Base-by-base conservation (phyloP, 805 yeast species). In the Starmerella floricola region DNA sequence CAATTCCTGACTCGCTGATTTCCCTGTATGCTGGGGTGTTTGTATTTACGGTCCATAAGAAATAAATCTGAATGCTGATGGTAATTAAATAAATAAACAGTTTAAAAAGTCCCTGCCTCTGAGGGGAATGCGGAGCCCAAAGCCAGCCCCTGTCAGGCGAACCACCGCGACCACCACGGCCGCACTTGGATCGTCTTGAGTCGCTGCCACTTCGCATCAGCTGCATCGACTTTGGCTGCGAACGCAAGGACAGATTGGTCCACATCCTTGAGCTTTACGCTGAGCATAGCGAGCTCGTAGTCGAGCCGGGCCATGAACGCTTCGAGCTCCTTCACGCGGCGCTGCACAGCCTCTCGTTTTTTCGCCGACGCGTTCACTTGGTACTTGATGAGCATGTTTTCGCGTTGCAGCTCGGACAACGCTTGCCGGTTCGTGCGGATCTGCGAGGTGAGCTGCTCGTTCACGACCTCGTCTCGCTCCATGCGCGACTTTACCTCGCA, bases 211-310 rank as follows among this genome's bases (percentile, higher is more conserved):
- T 36, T 34, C 17, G 34, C 11, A 28, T 67, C 71, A 35, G 68
- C 45, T 4, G 47, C 40, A 17, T 51, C 60, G 29, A 68, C 65
- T 48, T 65, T 63, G 15, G 52, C 34, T 8, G 57, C 62, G 58
- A 74, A 73, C 29, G 66, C 56, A 35, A 66, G 62, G 42, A 74
- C 67, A 34, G 76, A 68, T 21, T 76, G 77, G 51, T 78, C 82
- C 6, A 79, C 78, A 51, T 81, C 91, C 34, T 73, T 68, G 36
- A 81, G 69, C 50, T 79, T 76, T 18, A 72, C 69, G 26, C 69
- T 69, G 24, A 81, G 58, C 32, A 77, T 62, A 17, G 80, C 61
- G 34, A 76, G 62, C 54, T 81, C 88, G 56, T 81, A 81, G 50
- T 74, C 73, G 38, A 81, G 65, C 2, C 55, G 51, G 18, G 82